phyloP scores from a whole-genome alignment of 345 rosid species.

The Linum usitatissimum region DNA sequence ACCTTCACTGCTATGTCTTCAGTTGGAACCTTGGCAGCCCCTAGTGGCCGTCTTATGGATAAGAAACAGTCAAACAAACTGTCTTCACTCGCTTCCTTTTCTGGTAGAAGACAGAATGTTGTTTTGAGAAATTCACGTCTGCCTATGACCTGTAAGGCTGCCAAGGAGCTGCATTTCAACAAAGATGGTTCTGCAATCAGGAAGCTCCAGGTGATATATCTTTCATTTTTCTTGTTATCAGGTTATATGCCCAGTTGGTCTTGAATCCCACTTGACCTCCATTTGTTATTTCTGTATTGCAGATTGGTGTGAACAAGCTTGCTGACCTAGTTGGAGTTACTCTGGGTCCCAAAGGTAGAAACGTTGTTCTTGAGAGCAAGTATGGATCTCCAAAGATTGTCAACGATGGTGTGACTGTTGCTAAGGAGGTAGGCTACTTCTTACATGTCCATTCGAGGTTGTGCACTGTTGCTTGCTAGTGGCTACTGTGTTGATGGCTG shows the following conservation, averaged over 20 bases:
- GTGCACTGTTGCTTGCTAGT: neutral
- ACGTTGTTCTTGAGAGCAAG: slow-evolving; percentile 97
- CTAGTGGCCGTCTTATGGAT: slow-evolving; percentile 41
- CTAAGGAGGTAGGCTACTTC: slow-evolving; percentile 60
- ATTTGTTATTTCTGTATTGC: slow-evolving; percentile 12
- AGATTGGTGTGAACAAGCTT: slow-evolving; percentile 97
- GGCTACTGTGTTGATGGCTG: too few relatives aligned
- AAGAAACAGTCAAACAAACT: slow-evolving; percentile 53
- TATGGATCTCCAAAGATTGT: slow-evolving; percentile 97
- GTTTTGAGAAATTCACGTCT: slow-evolving; percentile 36
- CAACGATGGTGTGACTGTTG: slow-evolving; percentile 96
- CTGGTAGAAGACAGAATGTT: slow-evolving; percentile 42
- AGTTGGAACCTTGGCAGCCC: slow-evolving; percentile 52
- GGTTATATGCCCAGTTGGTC: neutral
- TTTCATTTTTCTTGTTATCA: neutral
- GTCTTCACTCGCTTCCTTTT: slow-evolving; percentile 60
- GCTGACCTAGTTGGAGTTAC: slow-evolving; percentile 97
- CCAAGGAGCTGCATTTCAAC: slow-evolving; percentile 92
- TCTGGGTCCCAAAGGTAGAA: slow-evolving; percentile 91
- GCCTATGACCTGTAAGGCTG: slow-evolving; percentile 53
- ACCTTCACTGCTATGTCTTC: slow-evolving; percentile 67
- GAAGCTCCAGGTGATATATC: slow-evolving; percentile 66
- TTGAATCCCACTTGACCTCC: neutral
- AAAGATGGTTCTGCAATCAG: slow-evolving; percentile 84
- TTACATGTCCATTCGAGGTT: neutral